phyloP scores from a whole-genome alignment of 2,329 filamentous ascomycete species.

The Coniosporium tulheliwenetii region DNA sequence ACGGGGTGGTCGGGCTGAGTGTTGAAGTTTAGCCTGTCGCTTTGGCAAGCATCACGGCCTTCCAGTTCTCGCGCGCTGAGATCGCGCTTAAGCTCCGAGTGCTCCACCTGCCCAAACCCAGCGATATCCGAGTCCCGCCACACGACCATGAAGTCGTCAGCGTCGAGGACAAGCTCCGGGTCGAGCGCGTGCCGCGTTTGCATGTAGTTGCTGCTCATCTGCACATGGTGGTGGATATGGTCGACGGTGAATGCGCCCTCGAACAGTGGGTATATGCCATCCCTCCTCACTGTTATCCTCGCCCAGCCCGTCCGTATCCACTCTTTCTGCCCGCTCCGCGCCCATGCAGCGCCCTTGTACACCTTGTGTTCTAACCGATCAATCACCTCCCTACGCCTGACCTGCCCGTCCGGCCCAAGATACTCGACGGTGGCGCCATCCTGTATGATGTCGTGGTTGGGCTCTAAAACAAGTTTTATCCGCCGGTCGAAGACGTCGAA shows the following conservation, averaged over 20 bases:
- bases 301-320: constrained; percentile 84
- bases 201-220: constrained; percentile 58
- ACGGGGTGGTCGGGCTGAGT: constrained; percentile 54
- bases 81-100: constrained; percentile 50
- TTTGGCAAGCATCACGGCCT: constrained; percentile 38
- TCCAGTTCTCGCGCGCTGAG: constrained; percentile 21
- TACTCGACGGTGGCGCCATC: constrained; percentile 61
- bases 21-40: constrained; percentile 72
- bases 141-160: constrained; percentile 69
- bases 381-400: constrained; percentile 52
- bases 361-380: constrained; percentile 62
- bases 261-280: constrained; percentile 68
- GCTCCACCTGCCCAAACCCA: constrained; percentile 18
- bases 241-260: constrained; percentile 76
- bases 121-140: constrained; percentile 81
- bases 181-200: constrained; percentile 58
- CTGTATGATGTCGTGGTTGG: constrained; percentile 79
- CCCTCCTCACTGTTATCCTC: constrained; percentile 58
- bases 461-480: constrained; percentile 67
- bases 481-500: constrained; percentile 54
- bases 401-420: constrained; percentile 53
- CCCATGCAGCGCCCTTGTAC: constrained; percentile 65
- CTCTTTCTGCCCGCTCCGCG: constrained; percentile 42
- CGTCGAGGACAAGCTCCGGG: constrained; percentile 41
- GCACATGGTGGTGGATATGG: constrained; percentile 74